phyloP scores from a whole-genome alignment of 352 stramenopile species.

The Globisporangium uncinulatum region DNA sequence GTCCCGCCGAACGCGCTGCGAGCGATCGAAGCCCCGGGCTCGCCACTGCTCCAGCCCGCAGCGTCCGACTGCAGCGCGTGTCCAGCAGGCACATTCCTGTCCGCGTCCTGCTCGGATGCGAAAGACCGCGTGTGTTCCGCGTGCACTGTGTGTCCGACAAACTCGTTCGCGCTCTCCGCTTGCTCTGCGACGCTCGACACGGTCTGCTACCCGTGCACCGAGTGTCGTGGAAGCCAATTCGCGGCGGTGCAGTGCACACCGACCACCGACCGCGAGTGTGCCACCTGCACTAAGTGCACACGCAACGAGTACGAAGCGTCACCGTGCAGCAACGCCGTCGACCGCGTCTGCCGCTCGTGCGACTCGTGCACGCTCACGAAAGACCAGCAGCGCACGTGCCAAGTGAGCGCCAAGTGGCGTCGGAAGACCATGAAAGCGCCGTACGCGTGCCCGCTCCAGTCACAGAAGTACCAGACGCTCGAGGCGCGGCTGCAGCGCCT shows the following conservation, averaged over 20 bases:
- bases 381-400: conserved; percentile 49
- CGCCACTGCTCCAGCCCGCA: conserved; percentile 29
- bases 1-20: conserved; percentile 29
- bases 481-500: conserved; percentile 53
- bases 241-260: conserved; percentile 36
- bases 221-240: conserved; percentile 53
- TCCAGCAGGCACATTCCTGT: conserved; percentile 30
- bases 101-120: conserved; percentile 55
- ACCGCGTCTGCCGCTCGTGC: conserved; percentile 69
- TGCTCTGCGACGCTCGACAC: conserved; percentile 58
- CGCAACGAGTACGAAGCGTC: conserved; percentile 66
- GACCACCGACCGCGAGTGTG: conserved; percentile 53
- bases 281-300: conserved; percentile 56
- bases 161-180: conserved; percentile 41
- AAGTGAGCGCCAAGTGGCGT: conserved; percentile 54
- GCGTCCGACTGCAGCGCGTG: conserved; percentile 51
- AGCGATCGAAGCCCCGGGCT: conserved; percentile 11
- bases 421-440: conserved; percentile 52
- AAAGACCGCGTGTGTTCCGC: conserved; percentile 42
- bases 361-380: conserved; percentile 64
- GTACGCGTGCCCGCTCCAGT: conserved; percentile 57
- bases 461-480: conserved; percentile 49
- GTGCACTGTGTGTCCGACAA: conserved; percentile 53
- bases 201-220: conserved; percentile 61
- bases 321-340: conserved; percentile 35